Evolutionary conservation across 1,139 yeast species (phyloP).

Genomic region (Saccharomyces hybrid): DNA sequence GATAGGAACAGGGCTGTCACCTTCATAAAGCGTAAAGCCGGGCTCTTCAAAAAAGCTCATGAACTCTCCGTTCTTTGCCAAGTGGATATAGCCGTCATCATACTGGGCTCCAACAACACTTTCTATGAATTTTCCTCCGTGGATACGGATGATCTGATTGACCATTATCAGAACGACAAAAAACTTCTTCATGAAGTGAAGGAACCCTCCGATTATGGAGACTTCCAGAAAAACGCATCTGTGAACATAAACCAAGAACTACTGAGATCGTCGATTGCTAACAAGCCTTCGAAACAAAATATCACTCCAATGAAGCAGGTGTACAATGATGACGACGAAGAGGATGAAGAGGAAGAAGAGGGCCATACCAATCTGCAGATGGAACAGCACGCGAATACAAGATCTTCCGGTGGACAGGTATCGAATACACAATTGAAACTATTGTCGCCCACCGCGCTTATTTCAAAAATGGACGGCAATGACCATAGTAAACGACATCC

Average conservation of each 20-base stretch:
- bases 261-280: background rate
- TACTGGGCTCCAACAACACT: conserved; percentile 69
- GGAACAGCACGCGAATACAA: background rate
- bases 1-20: conserved; percentile 86
- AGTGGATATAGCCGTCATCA: conserved; percentile 85
- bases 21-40: conserved; percentile 89
- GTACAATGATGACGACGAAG: background rate
- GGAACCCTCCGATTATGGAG: conserved; percentile 53
- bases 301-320: background rate
- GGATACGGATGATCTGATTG: conserved; percentile 54
- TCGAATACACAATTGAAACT: background rate
- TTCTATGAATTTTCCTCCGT: conserved; percentile 77
- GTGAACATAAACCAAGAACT: conserved; percentile 9
- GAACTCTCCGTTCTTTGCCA: conserved; percentile 89
- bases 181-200: conserved; percentile 47
- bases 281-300: background rate
- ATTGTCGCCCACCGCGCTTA: background rate
- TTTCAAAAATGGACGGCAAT: background rate
- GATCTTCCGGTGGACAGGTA: background rate
- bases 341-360: background rate
- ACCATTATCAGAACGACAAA: conserved; percentile 39
- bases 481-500: background rate
- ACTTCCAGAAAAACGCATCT: conserved; percentile 22
- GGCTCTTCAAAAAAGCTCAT: conserved; percentile 91
- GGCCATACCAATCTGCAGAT: background rate